These are phyloP conservation scores for Podosphaera fusca DNA, from an alignment of 2,329 filamentous ascomycete genomes.

Conservation along the genomic window DNA sequence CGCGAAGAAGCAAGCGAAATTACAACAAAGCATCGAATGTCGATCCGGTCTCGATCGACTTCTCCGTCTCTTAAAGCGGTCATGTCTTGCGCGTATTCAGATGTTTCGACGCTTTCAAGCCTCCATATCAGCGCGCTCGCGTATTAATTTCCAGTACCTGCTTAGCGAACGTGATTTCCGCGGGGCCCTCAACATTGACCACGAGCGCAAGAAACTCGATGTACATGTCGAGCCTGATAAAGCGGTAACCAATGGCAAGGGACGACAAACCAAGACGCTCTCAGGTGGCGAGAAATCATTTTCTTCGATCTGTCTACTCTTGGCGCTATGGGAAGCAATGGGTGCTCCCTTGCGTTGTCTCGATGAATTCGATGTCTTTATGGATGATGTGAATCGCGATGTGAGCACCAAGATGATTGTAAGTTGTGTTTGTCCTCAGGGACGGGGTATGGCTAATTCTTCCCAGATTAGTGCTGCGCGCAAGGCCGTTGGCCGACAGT, in stretches of 20 bases:
- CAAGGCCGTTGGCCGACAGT: slow-evolving; percentile 72
- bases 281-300: slow-evolving; percentile 97
- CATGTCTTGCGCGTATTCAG: slow-evolving; percentile 43
- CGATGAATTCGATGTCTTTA: slow-evolving; percentile 98
- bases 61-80: slow-evolving; percentile 24
- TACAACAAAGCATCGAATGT: slow-evolving; percentile 21
- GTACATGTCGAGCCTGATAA: slow-evolving; percentile 52
- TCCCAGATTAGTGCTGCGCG: slow-evolving; percentile 58
- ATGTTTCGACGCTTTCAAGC: slow-evolving; percentile 68
- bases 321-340: slow-evolving; percentile 95
- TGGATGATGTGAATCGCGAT: slow-evolving; percentile 89
- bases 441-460: slow-evolving; percentile 8
- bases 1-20: slow-evolving; percentile 18
- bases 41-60: slow-evolving; percentile 23
- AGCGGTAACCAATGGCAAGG: slow-evolving; percentile 43
- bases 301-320: slow-evolving; percentile 78
- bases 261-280: slow-evolving; percentile 71
- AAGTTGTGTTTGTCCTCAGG: slow-evolving; percentile 18
- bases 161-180: slow-evolving; percentile 77
- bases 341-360: slow-evolving; percentile 83
- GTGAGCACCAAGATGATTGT: slow-evolving; percentile 88
- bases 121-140: slow-evolving; percentile 65
- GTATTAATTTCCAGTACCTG: slow-evolving; percentile 69
- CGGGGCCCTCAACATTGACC: slow-evolving; percentile 58
- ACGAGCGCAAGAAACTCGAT: slow-evolving; percentile 49